Base-by-base conservation (phyloP, 2,329 filamentous ascomycete species). In the Aspergillus thermomutatus region DNA sequence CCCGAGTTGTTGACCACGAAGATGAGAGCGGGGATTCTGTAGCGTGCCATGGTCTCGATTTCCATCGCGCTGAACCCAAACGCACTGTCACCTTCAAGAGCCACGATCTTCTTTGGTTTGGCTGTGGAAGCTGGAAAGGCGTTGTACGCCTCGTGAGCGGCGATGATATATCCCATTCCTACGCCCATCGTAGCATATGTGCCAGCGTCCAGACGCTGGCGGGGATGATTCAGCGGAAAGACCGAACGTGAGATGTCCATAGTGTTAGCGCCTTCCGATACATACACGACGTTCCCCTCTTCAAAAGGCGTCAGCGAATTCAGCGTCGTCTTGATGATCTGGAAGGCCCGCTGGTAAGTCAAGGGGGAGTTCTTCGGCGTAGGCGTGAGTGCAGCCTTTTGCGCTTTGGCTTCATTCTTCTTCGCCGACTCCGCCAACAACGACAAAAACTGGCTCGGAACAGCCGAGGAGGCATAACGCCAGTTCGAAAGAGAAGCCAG, bases 141-240 rank as follows among this genome's bases (percentile, higher is more conserved):
- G 59, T 84, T 84, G 69, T 83, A 84, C 0, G 82, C 82, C 48
- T 77, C 78, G 62, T 82, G 78, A 0, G 82, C 82, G 8, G 82
- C 83, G 51, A 84, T 80, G 3, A 81, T 79, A 60, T 85, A 85
- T 1, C 81, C 82, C 26, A 85, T 67, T 0, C 83, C 82, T 0
- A 85, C 79, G 1, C 83, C 83, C 83, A 85, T 85, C 1, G 82
- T 85, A 3, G 82, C 83, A 58, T 83, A 80, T 0, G 82, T 84
- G 1, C 82, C 82, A 3, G 83, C 82, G 66, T 85, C 83, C 23
- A 86, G 77, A 23, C 80, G 77, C 17, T 82, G 76, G 19, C 83
- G 78, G 2, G 82, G 82, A 60, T 83, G 75, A 28, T 82, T 73
- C 19, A 85, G 73, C 0, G 79, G 75, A 64, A 85, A 85, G 46